A percentile compares a stretch with the other conserved stretches of the same genome.
Evolutionary conservation across 768 basidiomycete species (phyloP).

Genomic region (Boletus edulis): DNA sequence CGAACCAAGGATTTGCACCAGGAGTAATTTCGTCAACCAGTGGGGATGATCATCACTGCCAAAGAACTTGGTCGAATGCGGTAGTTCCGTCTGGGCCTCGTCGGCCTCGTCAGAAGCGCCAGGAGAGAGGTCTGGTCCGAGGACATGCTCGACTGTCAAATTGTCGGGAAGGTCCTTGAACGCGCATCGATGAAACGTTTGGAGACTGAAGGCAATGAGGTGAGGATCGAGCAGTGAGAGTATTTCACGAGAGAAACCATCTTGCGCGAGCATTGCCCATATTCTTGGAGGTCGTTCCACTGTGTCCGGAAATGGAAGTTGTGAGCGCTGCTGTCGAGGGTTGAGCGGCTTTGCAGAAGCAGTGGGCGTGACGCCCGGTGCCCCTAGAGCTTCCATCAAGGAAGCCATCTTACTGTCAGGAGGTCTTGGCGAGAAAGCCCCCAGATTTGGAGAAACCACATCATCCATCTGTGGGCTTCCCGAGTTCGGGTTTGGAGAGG

Average conservation of each 20-base stretch:
- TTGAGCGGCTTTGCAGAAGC: constrained; percentile 27
- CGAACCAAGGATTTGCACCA: constrained; percentile 67
- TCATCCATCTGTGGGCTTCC: constrained; percentile 22
- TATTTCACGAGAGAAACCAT: constrained; percentile 67
- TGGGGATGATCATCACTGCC: constrained; percentile 72
- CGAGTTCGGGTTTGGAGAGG: constrained; percentile 43
- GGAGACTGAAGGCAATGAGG: constrained; percentile 61
- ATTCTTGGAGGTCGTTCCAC: constrained; percentile 35
- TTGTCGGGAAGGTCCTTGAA: constrained; percentile 53
- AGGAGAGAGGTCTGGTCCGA: constrained; percentile 29
- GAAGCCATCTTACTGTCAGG: constrained; percentile 42
- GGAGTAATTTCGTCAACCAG: constrained; percentile 74
- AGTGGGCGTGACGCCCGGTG: not conserved
- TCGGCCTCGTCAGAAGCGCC: constrained; percentile 4
- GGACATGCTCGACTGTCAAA: constrained; percentile 45
- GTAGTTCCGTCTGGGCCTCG: not conserved
- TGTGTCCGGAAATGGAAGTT: constrained; percentile 17
- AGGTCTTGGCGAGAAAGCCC: constrained; percentile 55
- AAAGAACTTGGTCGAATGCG: constrained; percentile 43
- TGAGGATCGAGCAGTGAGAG: constrained; percentile 62
- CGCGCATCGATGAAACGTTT: constrained; percentile 55
- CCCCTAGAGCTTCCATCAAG: constrained; percentile 44
- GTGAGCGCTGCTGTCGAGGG: constrained; percentile 23
- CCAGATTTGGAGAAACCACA: constrained; percentile 41
- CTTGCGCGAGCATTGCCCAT: constrained; percentile 54